Evolutionary conservation across 805 yeast genomes (phyloP).

Genomic region (Candida incommunis): DNA sequence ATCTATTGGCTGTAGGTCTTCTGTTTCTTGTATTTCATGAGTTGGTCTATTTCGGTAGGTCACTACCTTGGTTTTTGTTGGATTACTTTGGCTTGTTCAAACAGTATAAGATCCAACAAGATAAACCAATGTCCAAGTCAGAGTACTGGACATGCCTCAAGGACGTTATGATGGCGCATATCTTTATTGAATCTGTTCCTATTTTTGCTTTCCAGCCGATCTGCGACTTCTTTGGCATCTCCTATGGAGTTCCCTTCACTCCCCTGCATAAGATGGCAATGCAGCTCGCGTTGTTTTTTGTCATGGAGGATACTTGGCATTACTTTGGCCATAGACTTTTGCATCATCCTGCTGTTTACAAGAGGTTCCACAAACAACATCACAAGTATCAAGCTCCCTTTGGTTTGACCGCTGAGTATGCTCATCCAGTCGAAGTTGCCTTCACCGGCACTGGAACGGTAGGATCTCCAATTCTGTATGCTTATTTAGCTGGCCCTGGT

Average conservation of each 20-base stretch:
- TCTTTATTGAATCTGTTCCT: slow-evolving; percentile 87
- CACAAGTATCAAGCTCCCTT: slow-evolving; percentile 97
- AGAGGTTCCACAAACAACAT: slow-evolving; percentile 91
- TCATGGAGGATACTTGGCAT: slow-evolving; percentile 91
- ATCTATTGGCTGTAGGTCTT: slow-evolving; percentile 81
- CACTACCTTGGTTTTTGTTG: slow-evolving; percentile 82
- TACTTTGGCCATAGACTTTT: slow-evolving; percentile 88
- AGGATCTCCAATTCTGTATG: slow-evolving; percentile 83
- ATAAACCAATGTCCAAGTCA: slow-evolving; percentile 59
- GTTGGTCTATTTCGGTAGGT: slow-evolving; percentile 78
- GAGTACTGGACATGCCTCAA: slow-evolving; percentile 93
- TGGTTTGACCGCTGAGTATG: slow-evolving; percentile 94
- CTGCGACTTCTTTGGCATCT: slow-evolving; percentile 67
- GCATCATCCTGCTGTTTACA: slow-evolving; percentile 75
- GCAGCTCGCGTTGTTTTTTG: slow-evolving; percentile 68
- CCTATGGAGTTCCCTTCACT: slow-evolving; percentile 79
- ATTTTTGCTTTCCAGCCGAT: slow-evolving; percentile 96
- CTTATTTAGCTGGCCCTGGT: slow-evolving; percentile 43
- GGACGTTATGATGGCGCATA: slow-evolving; percentile 72
- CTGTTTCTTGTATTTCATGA: slow-evolving; percentile 77
- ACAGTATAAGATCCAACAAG: slow-evolving; percentile 79
- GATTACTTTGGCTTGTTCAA: slow-evolving; percentile 78
- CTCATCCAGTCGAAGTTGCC: slow-evolving; percentile 90
- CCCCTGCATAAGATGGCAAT: slow-evolving; percentile 36
- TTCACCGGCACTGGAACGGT: slow-evolving; percentile 90